phyloP scores from a whole-genome alignment of 1,284 basidiomycete genomes.

The Cryptococcus amylolentus region DNA sequence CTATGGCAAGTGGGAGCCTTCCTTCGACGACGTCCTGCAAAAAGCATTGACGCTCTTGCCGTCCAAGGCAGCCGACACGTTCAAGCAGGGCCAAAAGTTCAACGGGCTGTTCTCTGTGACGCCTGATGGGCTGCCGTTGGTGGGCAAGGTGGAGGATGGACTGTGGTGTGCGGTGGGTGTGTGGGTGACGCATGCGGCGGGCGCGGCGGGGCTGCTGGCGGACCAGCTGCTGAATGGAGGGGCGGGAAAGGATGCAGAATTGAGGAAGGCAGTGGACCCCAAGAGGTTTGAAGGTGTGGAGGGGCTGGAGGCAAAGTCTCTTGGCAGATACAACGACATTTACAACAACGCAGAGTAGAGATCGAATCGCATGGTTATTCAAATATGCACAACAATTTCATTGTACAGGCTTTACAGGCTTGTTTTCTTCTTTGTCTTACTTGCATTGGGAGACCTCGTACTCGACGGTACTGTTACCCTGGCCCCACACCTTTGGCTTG shows the following conservation, averaged over 20 bases:
- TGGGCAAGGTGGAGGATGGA: constrained; percentile 17
- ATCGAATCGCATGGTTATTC: neutral
- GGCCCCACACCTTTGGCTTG: constrained; percentile 44
- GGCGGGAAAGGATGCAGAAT: constrained; percentile 6
- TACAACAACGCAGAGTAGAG: constrained; percentile 18
- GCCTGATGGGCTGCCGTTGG: constrained; percentile 28
- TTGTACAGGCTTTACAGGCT: constrained; percentile 4
- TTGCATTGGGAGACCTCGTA: constrained; percentile 43
- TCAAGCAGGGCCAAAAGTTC: constrained; percentile 14
- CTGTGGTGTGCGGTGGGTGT: constrained; percentile 22
- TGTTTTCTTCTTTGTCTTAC: constrained; percentile 16
- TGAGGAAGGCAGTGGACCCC: constrained; percentile 21
- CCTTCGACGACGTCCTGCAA: constrained; percentile 14
- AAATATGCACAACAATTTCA: neutral
- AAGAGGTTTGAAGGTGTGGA: constrained; percentile 29
- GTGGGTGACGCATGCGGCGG: constrained; percentile 33
- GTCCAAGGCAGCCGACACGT: constrained; percentile 8
- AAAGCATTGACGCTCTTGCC: constrained; percentile 15
- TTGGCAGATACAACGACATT: constrained; percentile 28
- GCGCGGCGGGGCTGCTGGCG: constrained; percentile 19
- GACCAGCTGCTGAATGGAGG: constrained; percentile 9
- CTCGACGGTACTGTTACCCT: constrained; percentile 44
- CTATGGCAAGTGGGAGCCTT: constrained; percentile 17
- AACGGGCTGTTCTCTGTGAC: constrained; percentile 32
- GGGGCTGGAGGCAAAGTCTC: constrained; percentile 10